Evolutionary conservation across 371 early-diverging fungal genomes (phyloP).

Genomic region (Mortierella sp.): DNA sequence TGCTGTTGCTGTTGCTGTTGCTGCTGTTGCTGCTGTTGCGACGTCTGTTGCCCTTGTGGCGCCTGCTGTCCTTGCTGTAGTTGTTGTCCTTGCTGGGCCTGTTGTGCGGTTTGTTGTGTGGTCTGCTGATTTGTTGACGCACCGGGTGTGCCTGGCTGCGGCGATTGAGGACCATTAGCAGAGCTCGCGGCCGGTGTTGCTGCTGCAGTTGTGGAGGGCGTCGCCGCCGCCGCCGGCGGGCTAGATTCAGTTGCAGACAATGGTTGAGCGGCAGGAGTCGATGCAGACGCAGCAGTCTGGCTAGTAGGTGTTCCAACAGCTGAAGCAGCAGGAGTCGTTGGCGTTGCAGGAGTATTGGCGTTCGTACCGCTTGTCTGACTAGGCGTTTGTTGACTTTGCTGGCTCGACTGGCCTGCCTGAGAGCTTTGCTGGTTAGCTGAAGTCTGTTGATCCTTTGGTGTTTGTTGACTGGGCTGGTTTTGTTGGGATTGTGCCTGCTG

Average conservation of each 20-base stretch:
- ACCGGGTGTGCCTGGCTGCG: slow-evolving; percentile 35
- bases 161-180: slow-evolving; percentile 42
- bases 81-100: slow-evolving; percentile 20
- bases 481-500: slow-evolving; percentile 29
- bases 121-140: slow-evolving; percentile 19
- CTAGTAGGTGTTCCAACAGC: slow-evolving; percentile 21
- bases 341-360: slow-evolving; percentile 39
- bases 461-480: slow-evolving; percentile 16
- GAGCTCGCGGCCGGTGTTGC: slow-evolving; percentile 33
- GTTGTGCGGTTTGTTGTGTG: slow-evolving; percentile 25
- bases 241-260: slow-evolving; percentile 31
- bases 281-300: slow-evolving; percentile 28
- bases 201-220: slow-evolving; percentile 26
- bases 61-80: slow-evolving; percentile 27
- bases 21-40: slow-evolving; percentile 28
- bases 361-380: slow-evolving; percentile 21
- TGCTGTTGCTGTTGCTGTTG: slow-evolving; percentile 26
- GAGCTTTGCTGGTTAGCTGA: background rate
- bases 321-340: slow-evolving; percentile 41
- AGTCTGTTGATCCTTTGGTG: slow-evolving; percentile 20
- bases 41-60: slow-evolving; percentile 15
- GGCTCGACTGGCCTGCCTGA: slow-evolving; percentile 7
- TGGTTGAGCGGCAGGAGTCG: slow-evolving; percentile 35
- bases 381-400: slow-evolving; percentile 16
- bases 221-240: slow-evolving; percentile 11